These are phyloP conservation scores for Hysterium pulicare DNA, from an alignment of 2,329 filamentous ascomycete species.

Conservation along the genomic window DNA sequence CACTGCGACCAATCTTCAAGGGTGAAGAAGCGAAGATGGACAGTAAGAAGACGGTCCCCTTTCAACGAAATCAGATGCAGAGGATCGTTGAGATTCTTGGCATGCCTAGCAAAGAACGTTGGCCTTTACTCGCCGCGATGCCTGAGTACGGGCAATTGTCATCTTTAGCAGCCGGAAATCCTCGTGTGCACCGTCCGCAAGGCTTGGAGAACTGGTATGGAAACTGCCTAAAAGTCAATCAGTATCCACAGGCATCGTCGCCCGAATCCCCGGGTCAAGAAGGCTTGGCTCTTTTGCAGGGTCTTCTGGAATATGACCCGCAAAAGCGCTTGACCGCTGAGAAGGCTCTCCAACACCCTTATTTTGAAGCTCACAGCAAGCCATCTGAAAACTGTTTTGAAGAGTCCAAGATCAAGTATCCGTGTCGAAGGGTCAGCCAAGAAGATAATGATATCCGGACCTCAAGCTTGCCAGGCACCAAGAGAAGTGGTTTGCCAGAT, in stretches of 20 bases:
- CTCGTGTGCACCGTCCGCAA: slow-evolving; percentile 50
- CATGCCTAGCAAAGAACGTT: slow-evolving; percentile 80
- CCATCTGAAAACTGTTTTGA: slow-evolving; percentile 86
- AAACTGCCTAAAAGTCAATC: slow-evolving; percentile 46
- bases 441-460: slow-evolving; percentile 97
- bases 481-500: slow-evolving; percentile 80
- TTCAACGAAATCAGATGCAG: slow-evolving; percentile 97
- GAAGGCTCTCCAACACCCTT: slow-evolving; percentile 83
- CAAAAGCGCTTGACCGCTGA: slow-evolving; percentile 82
- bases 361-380: slow-evolving; percentile 64
- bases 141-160: slow-evolving; percentile 77
- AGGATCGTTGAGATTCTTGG: slow-evolving; percentile 98
- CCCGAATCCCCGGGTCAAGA: slow-evolving; percentile 52
- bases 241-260: slow-evolving; percentile 40
- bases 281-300: slow-evolving; percentile 77
- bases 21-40: slow-evolving; percentile 99
- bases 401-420: slow-evolving; percentile 83
- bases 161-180: slow-evolving; percentile 45
- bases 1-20: slow-evolving; percentile 92
- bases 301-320: slow-evolving; percentile 89
- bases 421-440: slow-evolving; percentile 81
- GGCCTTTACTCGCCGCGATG: slow-evolving; percentile 81
- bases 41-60: slow-evolving; percentile 93
- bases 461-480: slow-evolving; percentile 83
- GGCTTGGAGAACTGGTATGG: slow-evolving; percentile 67